Evolutionary conservation across 169 alveolate genomes (phyloP).

Genomic region (Blepharisma undulans): DNA sequence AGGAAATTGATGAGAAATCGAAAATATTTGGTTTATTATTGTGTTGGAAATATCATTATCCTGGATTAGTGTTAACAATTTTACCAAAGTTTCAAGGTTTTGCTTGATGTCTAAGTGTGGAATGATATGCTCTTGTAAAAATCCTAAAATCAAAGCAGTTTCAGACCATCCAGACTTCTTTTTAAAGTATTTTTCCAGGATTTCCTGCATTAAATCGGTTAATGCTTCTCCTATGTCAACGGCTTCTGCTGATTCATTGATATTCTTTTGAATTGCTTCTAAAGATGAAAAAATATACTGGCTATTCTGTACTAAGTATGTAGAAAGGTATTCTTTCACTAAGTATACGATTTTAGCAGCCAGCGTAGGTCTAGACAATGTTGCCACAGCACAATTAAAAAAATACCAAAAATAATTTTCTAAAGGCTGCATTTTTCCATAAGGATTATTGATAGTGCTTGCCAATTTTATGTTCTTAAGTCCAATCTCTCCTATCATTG

Average conservation of each 20-base stretch:
- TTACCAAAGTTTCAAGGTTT: neutral
- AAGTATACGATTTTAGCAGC: neutral
- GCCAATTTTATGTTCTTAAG: neutral
- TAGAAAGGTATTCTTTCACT: neutral
- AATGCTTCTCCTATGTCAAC: neutral
- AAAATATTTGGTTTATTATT: neutral
- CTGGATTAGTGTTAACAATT: neutral
- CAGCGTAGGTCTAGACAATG: neutral
- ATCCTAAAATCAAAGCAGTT: neutral
- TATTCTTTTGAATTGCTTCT: neutral
- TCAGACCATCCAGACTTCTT: neutral
- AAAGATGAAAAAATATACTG: neutral
- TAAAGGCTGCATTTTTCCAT: neutral
- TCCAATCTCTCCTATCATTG: neutral
- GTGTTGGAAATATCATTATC: neutral
- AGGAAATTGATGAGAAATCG: neutral
- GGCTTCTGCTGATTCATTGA: neutral
- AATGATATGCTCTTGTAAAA: neutral
- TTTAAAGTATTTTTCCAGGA: neutral
- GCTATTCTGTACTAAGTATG: neutral
- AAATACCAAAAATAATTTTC: constrained; percentile 24
- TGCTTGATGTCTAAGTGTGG: neutral
- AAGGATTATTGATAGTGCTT: neutral
- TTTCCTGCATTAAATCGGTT: neutral
- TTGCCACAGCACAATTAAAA: neutral